Conservation (phyloP, 2,329 filamentous ascomycete genomes). For the Pestalotiopsis sp. region DNA sequence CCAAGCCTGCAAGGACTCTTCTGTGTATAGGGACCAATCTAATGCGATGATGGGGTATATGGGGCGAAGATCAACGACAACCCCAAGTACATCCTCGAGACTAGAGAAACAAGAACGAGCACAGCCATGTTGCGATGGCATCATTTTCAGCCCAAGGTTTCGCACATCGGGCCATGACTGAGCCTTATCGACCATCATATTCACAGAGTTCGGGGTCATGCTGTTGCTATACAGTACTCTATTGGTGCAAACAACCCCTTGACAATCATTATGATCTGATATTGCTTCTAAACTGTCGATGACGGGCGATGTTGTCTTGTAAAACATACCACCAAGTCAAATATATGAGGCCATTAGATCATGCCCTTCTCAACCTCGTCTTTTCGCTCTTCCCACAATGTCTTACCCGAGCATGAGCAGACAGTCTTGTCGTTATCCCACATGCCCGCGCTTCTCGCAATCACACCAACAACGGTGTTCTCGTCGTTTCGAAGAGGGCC, state of each 20-base stretch:
- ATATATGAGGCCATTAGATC: conserved; percentile 54
- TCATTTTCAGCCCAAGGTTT: background rate
- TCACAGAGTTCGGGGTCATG: background rate
- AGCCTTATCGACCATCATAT: background rate
- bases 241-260: background rate
- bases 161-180: background rate
- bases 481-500: conserved; percentile 70
- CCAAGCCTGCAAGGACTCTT: background rate
- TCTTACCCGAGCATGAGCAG: conserved; percentile 97
- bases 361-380: conserved; percentile 90
- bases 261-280: background rate
- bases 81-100: background rate
- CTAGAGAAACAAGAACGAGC: background rate
- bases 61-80: background rate
- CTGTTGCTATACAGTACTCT: background rate
- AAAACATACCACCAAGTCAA: background rate
- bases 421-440: conserved; percentile 99
- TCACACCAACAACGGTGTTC: conserved; percentile 87
- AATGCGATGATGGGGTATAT: background rate
- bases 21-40: no score
- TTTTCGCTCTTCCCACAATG: conserved; percentile 93
- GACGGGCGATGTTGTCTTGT: background rate
- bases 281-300: background rate
- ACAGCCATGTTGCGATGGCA: background rate
- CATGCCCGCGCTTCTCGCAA: conserved; percentile 93